phyloP scores from a whole-genome alignment of 345 rosid genomes.

The Arabis hirsuta region DNA sequence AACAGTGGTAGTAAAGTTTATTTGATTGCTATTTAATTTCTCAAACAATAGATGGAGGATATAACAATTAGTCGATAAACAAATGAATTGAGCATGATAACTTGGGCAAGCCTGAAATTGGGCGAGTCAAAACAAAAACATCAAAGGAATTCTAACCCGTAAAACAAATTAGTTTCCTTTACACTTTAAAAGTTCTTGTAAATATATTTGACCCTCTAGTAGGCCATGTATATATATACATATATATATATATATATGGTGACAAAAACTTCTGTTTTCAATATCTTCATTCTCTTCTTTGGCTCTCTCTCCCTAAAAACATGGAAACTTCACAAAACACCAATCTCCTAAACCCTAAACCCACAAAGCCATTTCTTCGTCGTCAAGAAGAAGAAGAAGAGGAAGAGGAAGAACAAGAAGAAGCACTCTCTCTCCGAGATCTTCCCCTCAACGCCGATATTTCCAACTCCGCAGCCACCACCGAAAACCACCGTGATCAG shows the following conservation, averaged over 20 bases:
- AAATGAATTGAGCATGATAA: not conserved
- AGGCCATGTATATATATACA: constrained; percentile 29
- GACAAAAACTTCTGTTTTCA: constrained; percentile 31
- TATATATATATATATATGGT: not conserved
- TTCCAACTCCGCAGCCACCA: constrained; percentile 32
- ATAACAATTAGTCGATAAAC: constrained; percentile 4
- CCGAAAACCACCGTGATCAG: constrained; percentile 33
- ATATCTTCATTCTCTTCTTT: constrained; percentile 18
- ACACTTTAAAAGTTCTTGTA: constrained; percentile 4
- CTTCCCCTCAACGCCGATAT: constrained; percentile 41
- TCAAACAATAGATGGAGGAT: not conserved
- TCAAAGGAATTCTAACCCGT: not conserved
- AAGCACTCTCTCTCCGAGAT: constrained; percentile 61
- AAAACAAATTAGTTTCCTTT: not conserved
- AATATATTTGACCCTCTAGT: constrained; percentile 20
- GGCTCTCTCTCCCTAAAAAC: constrained; percentile 1
- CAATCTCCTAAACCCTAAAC: constrained; percentile 34
- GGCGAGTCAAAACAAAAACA: constrained; percentile 2
- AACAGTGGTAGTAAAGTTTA: too few relatives aligned
- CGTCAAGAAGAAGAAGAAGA: not conserved
- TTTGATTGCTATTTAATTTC: too few relatives aligned
- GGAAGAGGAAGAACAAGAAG: constrained; percentile 36
- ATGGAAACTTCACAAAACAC: constrained; percentile 36
- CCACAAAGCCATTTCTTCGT: constrained; percentile 19
- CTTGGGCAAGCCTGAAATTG: not conserved